Percentiles rank a stretch among this genome's conserved stretches.
Conservation (phyloP, 2,329 filamentous ascomycete species). For the Aschersonia sp. region DNA sequence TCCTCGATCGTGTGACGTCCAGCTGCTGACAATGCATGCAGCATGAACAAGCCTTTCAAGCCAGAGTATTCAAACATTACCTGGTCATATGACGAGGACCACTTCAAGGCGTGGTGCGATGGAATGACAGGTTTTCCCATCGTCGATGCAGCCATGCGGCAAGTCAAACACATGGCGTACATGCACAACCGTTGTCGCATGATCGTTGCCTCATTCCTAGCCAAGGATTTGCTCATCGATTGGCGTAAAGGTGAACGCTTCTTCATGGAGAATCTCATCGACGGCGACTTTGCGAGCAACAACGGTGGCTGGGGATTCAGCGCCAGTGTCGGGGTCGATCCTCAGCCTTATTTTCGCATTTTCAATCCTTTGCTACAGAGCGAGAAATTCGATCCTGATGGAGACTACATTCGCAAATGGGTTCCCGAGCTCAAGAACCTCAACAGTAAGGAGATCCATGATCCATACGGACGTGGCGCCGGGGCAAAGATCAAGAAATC, state of each 20-base stretch:
- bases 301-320: conserved; percentile 46
- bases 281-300: conserved; percentile 69
- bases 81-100: conserved; percentile 61
- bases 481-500: conserved; percentile 42
- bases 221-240: conserved; percentile 68
- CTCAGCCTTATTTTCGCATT: conserved; percentile 80
- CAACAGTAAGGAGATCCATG: conserved; percentile 58
- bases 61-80: conserved; percentile 68
- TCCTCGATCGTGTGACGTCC: background rate
- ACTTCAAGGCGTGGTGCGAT: conserved; percentile 60
- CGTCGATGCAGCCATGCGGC: conserved; percentile 76
- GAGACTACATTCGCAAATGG: conserved; percentile 73
- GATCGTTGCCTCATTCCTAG: conserved; percentile 67
- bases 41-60: conserved; percentile 54
- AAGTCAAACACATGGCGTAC: conserved; percentile 51
- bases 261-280: conserved; percentile 70
- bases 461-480: conserved; percentile 58
- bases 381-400: conserved; percentile 69
- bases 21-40: conserved; percentile 1
- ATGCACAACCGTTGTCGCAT: conserved; percentile 82
- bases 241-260: conserved; percentile 71
- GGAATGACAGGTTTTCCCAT: conserved; percentile 70
- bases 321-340: conserved; percentile 61
- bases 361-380: conserved; percentile 79
- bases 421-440: conserved; percentile 57